These are phyloP conservation scores for Penicillium sp. DNA, from an alignment of 2,329 filamentous ascomycete species.

Conservation along the genomic window DNA sequence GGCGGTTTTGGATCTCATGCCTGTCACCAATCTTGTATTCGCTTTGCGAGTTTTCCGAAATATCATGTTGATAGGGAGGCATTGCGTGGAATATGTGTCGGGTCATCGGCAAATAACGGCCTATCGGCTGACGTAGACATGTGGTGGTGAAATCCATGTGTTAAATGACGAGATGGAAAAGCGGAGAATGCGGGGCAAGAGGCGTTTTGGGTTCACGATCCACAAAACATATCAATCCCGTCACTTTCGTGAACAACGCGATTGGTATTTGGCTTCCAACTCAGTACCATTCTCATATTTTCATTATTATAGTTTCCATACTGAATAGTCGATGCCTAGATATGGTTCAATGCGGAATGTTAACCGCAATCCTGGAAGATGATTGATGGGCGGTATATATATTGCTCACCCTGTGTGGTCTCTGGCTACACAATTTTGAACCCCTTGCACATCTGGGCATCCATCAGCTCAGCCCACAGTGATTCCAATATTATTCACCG, in stretches of 20 bases:
- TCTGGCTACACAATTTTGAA: too few relatives aligned
- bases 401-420: too few relatives aligned
- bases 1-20: slow-evolving; percentile 1
- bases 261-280: too few relatives aligned
- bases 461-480: too few relatives aligned
- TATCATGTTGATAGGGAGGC: not conserved
- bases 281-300: not conserved
- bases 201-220: not conserved
- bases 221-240: not conserved
- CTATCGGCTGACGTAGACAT: not conserved
- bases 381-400: too few relatives aligned
- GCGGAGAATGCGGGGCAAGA: slow-evolving; percentile 13
- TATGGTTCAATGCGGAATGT: too few relatives aligned
- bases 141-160: slow-evolving; percentile 11
- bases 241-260: not conserved
- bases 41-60: not conserved
- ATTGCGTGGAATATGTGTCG: not conserved
- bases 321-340: too few relatives aligned
- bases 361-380: too few relatives aligned
- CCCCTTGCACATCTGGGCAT: too few relatives aligned
- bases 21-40: not conserved
- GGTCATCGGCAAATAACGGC: slow-evolving; percentile 8
- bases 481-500: slow-evolving; percentile 38
- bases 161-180: slow-evolving; percentile 16
- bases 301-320: too few relatives aligned